A percentile compares a stretch with the other conserved stretches of the same genome.
These are phyloP conservation scores for Sutorius australiensis DNA, from an alignment of 768 basidiomycete species.

Conservation along the genomic window DNA sequence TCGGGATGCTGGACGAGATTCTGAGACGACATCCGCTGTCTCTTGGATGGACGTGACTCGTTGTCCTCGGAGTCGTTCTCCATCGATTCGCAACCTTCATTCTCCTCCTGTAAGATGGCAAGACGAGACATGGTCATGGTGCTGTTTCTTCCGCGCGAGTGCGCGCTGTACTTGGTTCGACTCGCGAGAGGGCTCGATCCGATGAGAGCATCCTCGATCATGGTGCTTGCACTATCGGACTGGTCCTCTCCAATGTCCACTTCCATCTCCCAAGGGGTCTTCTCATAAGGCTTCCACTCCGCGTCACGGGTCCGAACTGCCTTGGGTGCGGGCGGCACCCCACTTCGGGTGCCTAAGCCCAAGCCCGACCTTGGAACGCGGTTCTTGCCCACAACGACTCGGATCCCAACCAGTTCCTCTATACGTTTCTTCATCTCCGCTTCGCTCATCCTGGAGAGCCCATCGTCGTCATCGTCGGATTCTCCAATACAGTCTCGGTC, in stretches of 20 bases:
- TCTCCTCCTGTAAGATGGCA: slow-evolving; percentile 27
- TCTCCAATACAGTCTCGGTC: background rate
- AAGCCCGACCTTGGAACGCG: slow-evolving; percentile 26
- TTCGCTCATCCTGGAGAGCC: slow-evolving; percentile 31
- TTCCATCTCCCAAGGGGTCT: slow-evolving; percentile 26
- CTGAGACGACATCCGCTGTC: slow-evolving; percentile 13
- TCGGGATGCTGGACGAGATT: background rate
- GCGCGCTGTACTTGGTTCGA: slow-evolving; percentile 11
- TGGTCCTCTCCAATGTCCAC: slow-evolving; percentile 8
- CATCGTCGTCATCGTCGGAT: slow-evolving; percentile 4
- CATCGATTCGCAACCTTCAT: slow-evolving; percentile 17
- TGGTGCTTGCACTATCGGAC: slow-evolving; percentile 3
- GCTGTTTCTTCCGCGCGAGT: slow-evolving; percentile 7
- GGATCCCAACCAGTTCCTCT: slow-evolving; percentile 59
- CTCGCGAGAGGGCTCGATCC: slow-evolving; percentile 28
- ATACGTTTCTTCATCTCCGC: slow-evolving; percentile 50
- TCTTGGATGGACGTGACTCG: slow-evolving; percentile 19
- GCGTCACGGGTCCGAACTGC: slow-evolving; percentile 22
- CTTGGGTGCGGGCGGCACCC: slow-evolving; percentile 34
- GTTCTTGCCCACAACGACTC: slow-evolving; percentile 29
- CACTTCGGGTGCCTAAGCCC: slow-evolving; percentile 8
- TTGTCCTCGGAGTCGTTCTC: slow-evolving; percentile 6
- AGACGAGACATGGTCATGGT: slow-evolving; percentile 9
- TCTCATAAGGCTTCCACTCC: slow-evolving; percentile 17
- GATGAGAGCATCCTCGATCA: slow-evolving; percentile 14